These are phyloP conservation scores for Voacanga thouarsii DNA, from an alignment of 257 asterid genomes.

Conservation along the genomic window DNA sequence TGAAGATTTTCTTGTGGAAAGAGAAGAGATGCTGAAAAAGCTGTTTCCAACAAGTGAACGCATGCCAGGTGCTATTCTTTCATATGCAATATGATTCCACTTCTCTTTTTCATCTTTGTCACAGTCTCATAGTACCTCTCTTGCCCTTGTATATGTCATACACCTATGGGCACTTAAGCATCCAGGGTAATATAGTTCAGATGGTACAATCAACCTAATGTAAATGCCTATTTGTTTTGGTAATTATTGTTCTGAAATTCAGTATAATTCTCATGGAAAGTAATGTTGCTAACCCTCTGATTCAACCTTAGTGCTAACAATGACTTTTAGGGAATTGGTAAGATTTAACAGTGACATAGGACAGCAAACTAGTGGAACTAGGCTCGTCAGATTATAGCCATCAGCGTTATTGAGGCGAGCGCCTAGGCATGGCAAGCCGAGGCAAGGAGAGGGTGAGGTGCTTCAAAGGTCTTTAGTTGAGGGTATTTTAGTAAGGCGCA, in stretches of 20 bases:
- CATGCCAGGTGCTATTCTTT: constrained; percentile 74
- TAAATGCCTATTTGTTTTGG: not conserved
- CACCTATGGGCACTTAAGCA: not conserved
- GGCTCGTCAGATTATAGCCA: not conserved
- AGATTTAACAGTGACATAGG: not conserved
- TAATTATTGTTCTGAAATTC: not conserved
- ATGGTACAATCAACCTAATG: not conserved
- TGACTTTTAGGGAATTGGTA: not conserved
- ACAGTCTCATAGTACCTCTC: not conserved
- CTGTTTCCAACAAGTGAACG: constrained; percentile 82
- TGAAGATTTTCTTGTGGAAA: constrained; percentile 85
- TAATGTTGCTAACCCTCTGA: not conserved
- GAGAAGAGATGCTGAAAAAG: constrained; percentile 72
- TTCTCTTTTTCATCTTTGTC: constrained; percentile 6
- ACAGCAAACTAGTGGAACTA: not conserved
- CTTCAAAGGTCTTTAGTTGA: too few species aligned
- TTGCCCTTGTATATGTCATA: not conserved
- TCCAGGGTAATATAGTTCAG: not conserved
- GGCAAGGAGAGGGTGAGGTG: too few species aligned
- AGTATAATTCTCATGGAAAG: not conserved
- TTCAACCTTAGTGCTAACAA: not conserved
- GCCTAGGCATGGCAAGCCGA: too few species aligned
- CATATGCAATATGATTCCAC: not conserved
- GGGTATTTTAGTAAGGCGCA: too few species aligned
- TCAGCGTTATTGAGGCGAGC: too few species aligned